phyloP scores from a whole-genome alignment of 208 protist genomes.

The Leishmania major region DNA sequence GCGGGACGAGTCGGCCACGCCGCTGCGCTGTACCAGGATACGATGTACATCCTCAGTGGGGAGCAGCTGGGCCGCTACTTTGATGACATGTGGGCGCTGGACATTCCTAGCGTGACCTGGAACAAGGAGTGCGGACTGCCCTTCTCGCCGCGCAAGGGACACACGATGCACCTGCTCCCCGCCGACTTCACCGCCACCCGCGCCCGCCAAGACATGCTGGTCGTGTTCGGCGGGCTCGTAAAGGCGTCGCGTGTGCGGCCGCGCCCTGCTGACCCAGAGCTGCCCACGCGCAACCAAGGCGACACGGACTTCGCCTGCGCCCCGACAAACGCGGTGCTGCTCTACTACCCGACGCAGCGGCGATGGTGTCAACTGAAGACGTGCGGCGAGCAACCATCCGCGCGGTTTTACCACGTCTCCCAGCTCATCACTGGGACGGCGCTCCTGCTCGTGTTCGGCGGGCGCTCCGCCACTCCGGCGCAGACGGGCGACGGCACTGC shows the following conservation, averaged over 20 bases:
- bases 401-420: slow-evolving; percentile 52
- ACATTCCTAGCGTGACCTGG: slow-evolving; percentile 30
- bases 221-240: slow-evolving; percentile 52
- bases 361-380: slow-evolving; percentile 45
- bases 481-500: slow-evolving; percentile 2
- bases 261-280: slow-evolving; percentile 29
- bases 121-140: slow-evolving; percentile 27
- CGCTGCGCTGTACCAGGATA: slow-evolving; percentile 33
- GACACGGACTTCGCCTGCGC: slow-evolving; percentile 24
- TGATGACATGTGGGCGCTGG: slow-evolving; percentile 50
- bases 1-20: slow-evolving; percentile 45
- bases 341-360: slow-evolving; percentile 33
- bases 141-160: slow-evolving; percentile 49
- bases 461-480: slow-evolving; percentile 24
- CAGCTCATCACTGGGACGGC: slow-evolving; percentile 45
- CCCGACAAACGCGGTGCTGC: slow-evolving; percentile 35
- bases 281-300: slow-evolving; percentile 15
- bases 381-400: slow-evolving; percentile 35
- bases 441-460: slow-evolving; percentile 62
- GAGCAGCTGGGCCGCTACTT: slow-evolving; percentile 34
- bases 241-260: slow-evolving; percentile 20
- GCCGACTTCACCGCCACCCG: slow-evolving; percentile 35
- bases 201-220: slow-evolving; percentile 38
- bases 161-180: slow-evolving; percentile 50
- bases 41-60: slow-evolving; percentile 56